Base-by-base conservation (phyloP, 345 rosid genomes). In the Citrus reticulata region DNA sequence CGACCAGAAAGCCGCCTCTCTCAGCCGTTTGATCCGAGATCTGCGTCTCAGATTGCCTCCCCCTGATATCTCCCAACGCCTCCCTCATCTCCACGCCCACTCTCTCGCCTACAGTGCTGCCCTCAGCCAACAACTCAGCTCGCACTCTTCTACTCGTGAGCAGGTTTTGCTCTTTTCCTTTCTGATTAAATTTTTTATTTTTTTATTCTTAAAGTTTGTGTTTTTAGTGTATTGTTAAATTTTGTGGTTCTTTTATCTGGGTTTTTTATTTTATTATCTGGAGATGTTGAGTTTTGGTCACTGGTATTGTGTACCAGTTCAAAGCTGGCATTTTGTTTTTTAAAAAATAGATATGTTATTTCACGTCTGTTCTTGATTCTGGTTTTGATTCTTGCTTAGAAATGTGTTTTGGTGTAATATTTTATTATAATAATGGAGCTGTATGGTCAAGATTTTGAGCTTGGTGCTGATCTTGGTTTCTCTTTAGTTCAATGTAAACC, bases 51-150 rank as follows among this genome's bases (percentile, higher is more conserved):
- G 97, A 82, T 81, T 93, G 79, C 97, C 98, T 73, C 98, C 97
- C 29, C 90, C 90, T 24, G 98, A 93, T 71, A 91, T 93, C 84
- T 86, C 97, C 57, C 92, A 90, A 85, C 98, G 98, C 58, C 93
- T 93, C 42, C 99, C 98, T 80, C 91, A 92, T 84, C 93, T 95
- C 59, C 95, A 85, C 54, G 97, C 99, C 65, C 97, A 92, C 84
- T 96, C 98, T 58, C 86, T 96, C 77, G 98, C 98, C 55, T 96
- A 97, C 80, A 90, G 89, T 77, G 97, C 95, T 4, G 98, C 96
- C 64, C 90, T 95, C 70, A 93, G 97, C 66, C 93, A 90, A 78
- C 99, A 95, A 87, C 84, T 95, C 79, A 95, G 92, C 81, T 88
- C 99, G 77, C 99, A 95, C 83, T 91, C 98, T 54, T 83, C 99